Conservation (phyloP, 2,329 filamentous ascomycete genomes). For the Cladosporium sp. region DNA sequence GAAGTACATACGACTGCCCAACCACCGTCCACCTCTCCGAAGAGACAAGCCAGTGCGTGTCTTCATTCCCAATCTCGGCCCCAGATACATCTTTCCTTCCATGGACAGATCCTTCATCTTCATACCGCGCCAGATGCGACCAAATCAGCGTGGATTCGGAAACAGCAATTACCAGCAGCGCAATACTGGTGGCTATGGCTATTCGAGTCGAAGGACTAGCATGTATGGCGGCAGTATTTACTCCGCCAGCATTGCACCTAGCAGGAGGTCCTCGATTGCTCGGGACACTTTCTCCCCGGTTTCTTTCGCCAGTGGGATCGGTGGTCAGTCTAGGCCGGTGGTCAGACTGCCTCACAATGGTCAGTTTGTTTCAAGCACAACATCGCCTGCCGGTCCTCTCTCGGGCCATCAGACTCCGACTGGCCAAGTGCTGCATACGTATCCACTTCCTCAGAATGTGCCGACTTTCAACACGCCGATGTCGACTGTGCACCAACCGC, state of each 20-base stretch:
- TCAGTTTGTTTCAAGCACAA: constrained; percentile 32
- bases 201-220: constrained; percentile 75
- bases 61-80: constrained; percentile 73
- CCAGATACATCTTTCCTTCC: constrained; percentile 87
- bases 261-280: constrained; percentile 75
- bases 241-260: constrained; percentile 81
- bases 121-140: constrained; percentile 87
- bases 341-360: constrained; percentile 72
- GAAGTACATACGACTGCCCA: constrained; percentile 88
- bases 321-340: constrained; percentile 63
- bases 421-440: constrained; percentile 51
- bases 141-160: constrained; percentile 77
- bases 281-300: constrained; percentile 79
- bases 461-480: constrained; percentile 58
- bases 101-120: constrained; percentile 94
- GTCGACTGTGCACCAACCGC: constrained; percentile 85
- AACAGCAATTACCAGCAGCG: constrained; percentile 69
- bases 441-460: constrained; percentile 52
- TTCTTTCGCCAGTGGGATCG: constrained; percentile 55
- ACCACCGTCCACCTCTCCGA: constrained; percentile 88
- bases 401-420: constrained; percentile 40
- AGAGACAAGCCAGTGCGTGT: constrained; percentile 96
- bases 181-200: constrained; percentile 62
- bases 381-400: constrained; percentile 29
- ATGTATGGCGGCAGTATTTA: constrained; percentile 77